Evolutionary conservation across 2,329 filamentous ascomycete genomes (phyloP).

Genomic region (Aspergillus hortae): DNA sequence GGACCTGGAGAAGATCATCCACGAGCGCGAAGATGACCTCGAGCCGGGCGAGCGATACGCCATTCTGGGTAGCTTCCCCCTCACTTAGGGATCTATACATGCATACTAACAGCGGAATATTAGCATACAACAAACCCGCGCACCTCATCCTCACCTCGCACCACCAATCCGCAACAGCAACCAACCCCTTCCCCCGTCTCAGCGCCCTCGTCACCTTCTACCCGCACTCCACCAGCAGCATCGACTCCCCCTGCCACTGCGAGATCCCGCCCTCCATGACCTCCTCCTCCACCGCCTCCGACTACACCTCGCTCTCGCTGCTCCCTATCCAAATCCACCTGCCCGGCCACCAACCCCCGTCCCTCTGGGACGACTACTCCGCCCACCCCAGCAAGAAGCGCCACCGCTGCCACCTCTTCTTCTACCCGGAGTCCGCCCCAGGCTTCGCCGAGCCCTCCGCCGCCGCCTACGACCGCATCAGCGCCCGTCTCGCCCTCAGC

Average conservation of each 20-base stretch:
- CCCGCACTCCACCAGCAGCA: conserved; percentile 22
- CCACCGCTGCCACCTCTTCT: conserved; percentile 41
- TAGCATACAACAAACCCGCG: conserved; percentile 59
- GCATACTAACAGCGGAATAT: not conserved
- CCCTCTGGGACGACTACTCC: conserved; percentile 22
- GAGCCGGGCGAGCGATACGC: conserved; percentile 56
- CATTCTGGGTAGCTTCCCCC: conserved; percentile 50
- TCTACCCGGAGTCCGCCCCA: conserved; percentile 51
- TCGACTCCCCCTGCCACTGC: conserved; percentile 22
- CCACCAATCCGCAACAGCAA: conserved; percentile 40
- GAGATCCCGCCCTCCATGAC: conserved; percentile 12
- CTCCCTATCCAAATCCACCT: conserved; percentile 56
- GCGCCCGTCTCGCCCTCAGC: conserved; percentile 62
- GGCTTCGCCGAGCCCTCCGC: conserved; percentile 67
- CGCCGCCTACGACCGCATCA: conserved; percentile 59
- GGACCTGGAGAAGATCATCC: conserved; percentile 46
- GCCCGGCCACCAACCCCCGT: conserved; percentile 43
- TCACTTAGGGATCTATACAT: conserved; percentile 8
- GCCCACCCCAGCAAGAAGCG: conserved; percentile 26
- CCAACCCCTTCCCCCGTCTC: conserved; percentile 55
- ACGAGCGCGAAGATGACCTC: conserved; percentile 50
- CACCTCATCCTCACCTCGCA: conserved; percentile 49
- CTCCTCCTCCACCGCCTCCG: conserved; percentile 30
- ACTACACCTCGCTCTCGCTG: conserved; percentile 20
- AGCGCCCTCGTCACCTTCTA: conserved; percentile 60